Evolutionary conservation across 1,139 yeast species (phyloP), one percentile per base, ranked within the genome.

Genomic region (Arxiozyma bovina): DNA sequence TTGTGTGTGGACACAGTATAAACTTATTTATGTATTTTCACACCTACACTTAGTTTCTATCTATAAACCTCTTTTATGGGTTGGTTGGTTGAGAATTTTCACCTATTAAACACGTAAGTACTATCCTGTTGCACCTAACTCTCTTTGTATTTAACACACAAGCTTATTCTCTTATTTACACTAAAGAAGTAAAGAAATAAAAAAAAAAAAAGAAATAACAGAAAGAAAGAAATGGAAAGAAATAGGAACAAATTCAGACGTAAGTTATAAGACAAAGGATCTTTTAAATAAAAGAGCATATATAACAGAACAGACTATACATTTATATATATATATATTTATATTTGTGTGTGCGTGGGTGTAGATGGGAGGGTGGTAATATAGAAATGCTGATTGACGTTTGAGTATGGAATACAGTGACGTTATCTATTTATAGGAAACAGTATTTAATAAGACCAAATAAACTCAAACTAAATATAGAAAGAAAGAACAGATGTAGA

Each of bases 401-500:
- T 44, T 25, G 20, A 44, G 1, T 3, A 40, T 44, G 12, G 20
- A 44, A 9, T 17, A 20, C 12, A 44, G 38, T 44, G 21, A 22
- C n/a, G n/a, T 21, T 23, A 9, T 44, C 20, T 20, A 22, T 22
- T 51, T 49, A 56, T 30, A 61, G 55, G 50, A 63, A 57, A 46
- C 63, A 60, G 54, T 66, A 68, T 50, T 68, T 68, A 50, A 65
- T 53, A 18, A 67, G 49, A 43, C 70, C 71, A 58, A 66, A 68
- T 15, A 66, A 50, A 54, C 69, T 62, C 21, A 68, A 56, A 55
- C 67, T 65, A 57, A 72, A 64, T 17, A 72, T 56, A 17, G 65
- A 60, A 34, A 73, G 57, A 55, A 70, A 70, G 54, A 71, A 68
- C 4, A 63, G 55, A 56, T 73, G 76, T 20, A 73, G 56, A n/a